phyloP scores from a whole-genome alignment of 495 filamentous ascomycete genomes.

The Amorphotheca resinae region DNA sequence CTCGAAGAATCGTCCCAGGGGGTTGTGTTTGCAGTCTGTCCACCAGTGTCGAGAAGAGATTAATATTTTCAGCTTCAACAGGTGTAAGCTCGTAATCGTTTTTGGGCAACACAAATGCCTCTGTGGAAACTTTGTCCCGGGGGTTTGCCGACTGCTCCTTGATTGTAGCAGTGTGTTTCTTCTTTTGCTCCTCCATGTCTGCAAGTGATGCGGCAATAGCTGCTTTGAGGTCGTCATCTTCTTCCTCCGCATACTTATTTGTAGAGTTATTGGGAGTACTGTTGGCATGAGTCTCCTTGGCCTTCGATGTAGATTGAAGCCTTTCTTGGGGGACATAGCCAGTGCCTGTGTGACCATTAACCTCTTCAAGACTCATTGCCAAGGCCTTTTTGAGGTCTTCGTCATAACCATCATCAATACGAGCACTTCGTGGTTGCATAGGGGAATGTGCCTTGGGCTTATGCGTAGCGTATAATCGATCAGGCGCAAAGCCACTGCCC shows the following conservation, averaged over 20 bases:
- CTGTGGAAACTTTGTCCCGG: slow-evolving; percentile 26
- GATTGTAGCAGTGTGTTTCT: slow-evolving; percentile 66
- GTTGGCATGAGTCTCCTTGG: slow-evolving; percentile 25
- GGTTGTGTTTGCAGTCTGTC: slow-evolving; percentile 92
- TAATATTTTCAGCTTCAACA: slow-evolving; percentile 94
- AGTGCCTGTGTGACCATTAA: slow-evolving; percentile 48
- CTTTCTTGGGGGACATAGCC: slow-evolving; percentile 58
- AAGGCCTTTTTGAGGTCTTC: slow-evolving; percentile 87
- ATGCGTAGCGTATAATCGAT: slow-evolving; percentile 11
- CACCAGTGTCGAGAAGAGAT: slow-evolving; percentile 87
- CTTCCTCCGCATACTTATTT: slow-evolving; percentile 50
- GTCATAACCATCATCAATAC: slow-evolving; percentile 76
- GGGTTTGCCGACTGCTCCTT: slow-evolving; percentile 54
- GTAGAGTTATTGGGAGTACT: slow-evolving; percentile 26
- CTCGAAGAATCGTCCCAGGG: slow-evolving; percentile 84
- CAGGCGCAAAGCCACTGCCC: slow-evolving; percentile 17
- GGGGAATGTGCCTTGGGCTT: slow-evolving; percentile 25
- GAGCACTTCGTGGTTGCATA: slow-evolving; percentile 83
- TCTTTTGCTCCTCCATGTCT: slow-evolving; percentile 98
- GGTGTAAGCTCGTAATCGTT: slow-evolving; percentile 91
- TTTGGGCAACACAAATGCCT: slow-evolving; percentile 48
- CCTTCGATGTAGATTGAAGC: slow-evolving; percentile 22
- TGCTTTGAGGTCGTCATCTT: slow-evolving; percentile 88
- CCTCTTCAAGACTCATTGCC: slow-evolving; percentile 94
- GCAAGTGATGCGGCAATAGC: slow-evolving; percentile 93